phyloP scores from a whole-genome alignment of 495 filamentous ascomycete species.

The Pseudoneurospora amorphoporcata region DNA sequence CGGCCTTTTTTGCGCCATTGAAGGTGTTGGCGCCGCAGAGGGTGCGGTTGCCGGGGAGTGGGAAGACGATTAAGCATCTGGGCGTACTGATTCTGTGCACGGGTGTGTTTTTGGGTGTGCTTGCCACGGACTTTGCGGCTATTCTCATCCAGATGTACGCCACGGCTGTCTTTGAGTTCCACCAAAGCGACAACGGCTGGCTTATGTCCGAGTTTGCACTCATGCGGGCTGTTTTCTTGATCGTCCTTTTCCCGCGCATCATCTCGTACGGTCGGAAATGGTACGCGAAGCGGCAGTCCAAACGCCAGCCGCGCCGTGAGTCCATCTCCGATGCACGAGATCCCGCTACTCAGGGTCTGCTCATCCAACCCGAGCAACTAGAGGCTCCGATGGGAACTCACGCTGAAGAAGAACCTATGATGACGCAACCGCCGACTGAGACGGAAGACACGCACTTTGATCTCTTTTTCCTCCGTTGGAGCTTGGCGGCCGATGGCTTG shows the following conservation, averaged over 20 bases:
- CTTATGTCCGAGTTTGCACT: conserved; percentile 43
- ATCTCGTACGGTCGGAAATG: conserved; percentile 38
- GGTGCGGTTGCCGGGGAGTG: conserved; percentile 27
- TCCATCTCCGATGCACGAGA: background rate
- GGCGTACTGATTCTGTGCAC: conserved; percentile 42
- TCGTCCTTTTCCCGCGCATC: conserved; percentile 44
- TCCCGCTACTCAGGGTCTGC: conserved; percentile 9
- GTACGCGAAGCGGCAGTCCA: conserved; percentile 17
- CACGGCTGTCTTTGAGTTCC: conserved; percentile 43
- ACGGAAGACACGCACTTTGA: conserved; percentile 40
- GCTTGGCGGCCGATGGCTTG: conserved; percentile 40
- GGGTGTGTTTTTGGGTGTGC: conserved; percentile 45
- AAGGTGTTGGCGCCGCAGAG: conserved; percentile 39
- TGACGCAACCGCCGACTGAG: conserved; percentile 11
- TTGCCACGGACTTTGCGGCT: conserved; percentile 46
- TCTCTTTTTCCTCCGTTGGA: conserved; percentile 42
- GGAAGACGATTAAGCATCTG: conserved; percentile 33
- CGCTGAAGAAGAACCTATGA: conserved; percentile 33
- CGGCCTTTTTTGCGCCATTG: conserved; percentile 43
- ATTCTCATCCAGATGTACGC: conserved; percentile 43
- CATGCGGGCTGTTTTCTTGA: conserved; percentile 43
- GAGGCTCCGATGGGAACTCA: conserved; percentile 29
- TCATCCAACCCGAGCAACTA: conserved; percentile 24
- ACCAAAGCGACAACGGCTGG: conserved; percentile 41
- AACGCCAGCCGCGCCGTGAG: background rate